Evolutionary conservation across 305 asterid species (phyloP).

Genomic region (Fraxinus ornus): DNA sequence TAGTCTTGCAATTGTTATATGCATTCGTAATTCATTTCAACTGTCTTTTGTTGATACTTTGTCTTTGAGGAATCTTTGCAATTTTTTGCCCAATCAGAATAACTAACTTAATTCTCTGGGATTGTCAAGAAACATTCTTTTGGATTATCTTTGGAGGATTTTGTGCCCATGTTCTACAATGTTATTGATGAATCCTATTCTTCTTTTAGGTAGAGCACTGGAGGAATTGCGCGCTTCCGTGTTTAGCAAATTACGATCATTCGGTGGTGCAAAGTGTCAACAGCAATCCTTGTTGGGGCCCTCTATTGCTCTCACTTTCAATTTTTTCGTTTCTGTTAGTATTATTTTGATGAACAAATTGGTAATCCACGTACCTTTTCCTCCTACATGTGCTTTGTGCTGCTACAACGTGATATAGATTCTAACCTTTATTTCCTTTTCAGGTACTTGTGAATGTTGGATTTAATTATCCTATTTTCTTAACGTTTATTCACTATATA

Average conservation of each 20-base stretch:
- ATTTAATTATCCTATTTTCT: slow-evolving; percentile 84
- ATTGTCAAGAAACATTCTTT: background rate
- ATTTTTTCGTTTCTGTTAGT: slow-evolving; percentile 81
- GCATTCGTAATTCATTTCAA: background rate
- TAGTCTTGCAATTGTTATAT: background rate
- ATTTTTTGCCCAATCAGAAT: background rate
- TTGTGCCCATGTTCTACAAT: background rate
- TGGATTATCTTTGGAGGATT: background rate
- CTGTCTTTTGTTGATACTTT: background rate
- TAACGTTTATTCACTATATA: slow-evolving; percentile 85
- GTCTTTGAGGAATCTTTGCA: background rate
- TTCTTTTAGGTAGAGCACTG: slow-evolving; percentile 71
- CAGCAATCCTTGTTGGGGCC: slow-evolving; percentile 76
- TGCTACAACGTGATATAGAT: background rate
- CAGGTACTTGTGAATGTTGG: slow-evolving; percentile 93
- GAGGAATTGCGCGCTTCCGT: slow-evolving; percentile 82
- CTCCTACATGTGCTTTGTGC: slow-evolving; percentile 2
- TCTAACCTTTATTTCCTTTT: slow-evolving; percentile 17
- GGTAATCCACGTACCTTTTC: slow-evolving; percentile 45
- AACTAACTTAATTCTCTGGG: background rate
- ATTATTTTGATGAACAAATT: slow-evolving; percentile 93
- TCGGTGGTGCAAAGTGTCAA: slow-evolving; percentile 69
- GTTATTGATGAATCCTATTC: slow-evolving; percentile 19
- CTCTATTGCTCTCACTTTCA: slow-evolving; percentile 79
- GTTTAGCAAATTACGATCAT: slow-evolving; percentile 62